Evolutionary conservation across 108 stramenopile species (phyloP).

Genomic region (Phaeodactylum tricornutum): DNA sequence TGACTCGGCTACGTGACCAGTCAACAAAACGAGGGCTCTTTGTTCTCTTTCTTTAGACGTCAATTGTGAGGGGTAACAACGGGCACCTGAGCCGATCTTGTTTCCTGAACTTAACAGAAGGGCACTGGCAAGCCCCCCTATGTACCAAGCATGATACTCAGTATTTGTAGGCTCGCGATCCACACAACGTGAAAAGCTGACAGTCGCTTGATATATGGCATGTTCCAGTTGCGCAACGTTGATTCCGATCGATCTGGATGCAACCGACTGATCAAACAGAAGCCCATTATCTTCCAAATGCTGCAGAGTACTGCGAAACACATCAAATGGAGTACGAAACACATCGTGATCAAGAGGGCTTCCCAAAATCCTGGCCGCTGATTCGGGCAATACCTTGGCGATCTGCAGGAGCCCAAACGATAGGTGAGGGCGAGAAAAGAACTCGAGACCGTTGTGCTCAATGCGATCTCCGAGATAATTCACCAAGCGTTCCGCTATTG

Average conservation of each 20-base stretch:
- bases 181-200: slow-evolving; percentile 14
- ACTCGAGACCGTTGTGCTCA: no score
- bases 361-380: slow-evolving; percentile 24
- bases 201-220: slow-evolving; percentile 14
- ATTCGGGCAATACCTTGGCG: slow-evolving; percentile 9
- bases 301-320: slow-evolving; percentile 15
- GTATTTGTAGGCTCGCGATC: slow-evolving; percentile 14
- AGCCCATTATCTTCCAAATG: slow-evolving; percentile 18
- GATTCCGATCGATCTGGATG: background rate
- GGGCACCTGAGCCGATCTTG: slow-evolving; percentile 16
- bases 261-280: background rate
- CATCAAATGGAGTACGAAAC: slow-evolving; percentile 17
- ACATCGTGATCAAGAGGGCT: slow-evolving; percentile 13
- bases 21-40: no score
- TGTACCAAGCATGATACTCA: slow-evolving; percentile 24
- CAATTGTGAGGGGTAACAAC: slow-evolving; percentile 10
- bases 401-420: slow-evolving; percentile 15
- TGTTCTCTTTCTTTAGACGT: no score
- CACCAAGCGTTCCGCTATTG: no score
- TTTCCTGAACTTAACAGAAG: slow-evolving; percentile 33
- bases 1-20: slow-evolving; percentile 8
- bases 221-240: slow-evolving; percentile 20
- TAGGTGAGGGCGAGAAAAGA: background rate
- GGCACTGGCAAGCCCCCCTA: slow-evolving; percentile 20
- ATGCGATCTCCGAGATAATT: no score